Evolutionary conservation across 768 basidiomycete genomes (phyloP), one percentile per base, ranked within the genome.

Genomic region (Phaffia australis): DNA sequence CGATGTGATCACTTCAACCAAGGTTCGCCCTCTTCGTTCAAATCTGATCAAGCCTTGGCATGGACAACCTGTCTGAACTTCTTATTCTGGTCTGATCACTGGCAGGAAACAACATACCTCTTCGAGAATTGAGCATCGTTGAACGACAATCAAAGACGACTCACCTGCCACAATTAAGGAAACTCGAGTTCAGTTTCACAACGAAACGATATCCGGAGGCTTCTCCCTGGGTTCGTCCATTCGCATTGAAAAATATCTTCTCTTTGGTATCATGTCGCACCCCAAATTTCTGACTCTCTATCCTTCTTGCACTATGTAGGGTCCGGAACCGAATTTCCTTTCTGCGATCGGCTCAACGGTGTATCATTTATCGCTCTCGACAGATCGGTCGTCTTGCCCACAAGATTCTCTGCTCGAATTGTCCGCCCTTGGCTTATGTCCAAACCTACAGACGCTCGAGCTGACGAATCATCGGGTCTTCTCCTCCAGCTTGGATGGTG

Each of bases 1-100:
- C 64, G 64, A 18, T 58, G 56, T 57, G 64, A 65, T 23, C 56
- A 65, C 30, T 65, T 58, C 48, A n/a, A 51, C 29, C 64, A 65
- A 11, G 64, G 56, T 29, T 30, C n/a, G n/a, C 54, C 30, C 29
- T 23, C 16, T 6, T 25, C 32, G n/a, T n/a, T n/a, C n/a, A n/a
- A n/a, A n/a, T n/a, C n/a, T n/a, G n/a, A n/a, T n/a, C n/a, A n/a
- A n/a, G n/a, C n/a, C n/a, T n/a, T n/a, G n/a, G n/a, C n/a, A n/a
- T n/a, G n/a, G n/a, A n/a, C n/a, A n/a, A n/a, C n/a, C n/a, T n/a
- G n/a, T n/a, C n/a, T n/a, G n/a, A n/a, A n/a, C n/a, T n/a, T n/a
- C n/a, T n/a, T n/a, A n/a, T n/a, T 23, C 16, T 21, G 7, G 56
- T 56, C 7, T 25, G 27, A 18, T 8, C 8, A 8, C 14, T 56